A percentile compares a stretch with the other conserved stretches of the same genome.
These are phyloP conservation scores for Glebionis coronaria DNA, from an alignment of 129 eudicot genomes.

Conservation along the genomic window DNA sequence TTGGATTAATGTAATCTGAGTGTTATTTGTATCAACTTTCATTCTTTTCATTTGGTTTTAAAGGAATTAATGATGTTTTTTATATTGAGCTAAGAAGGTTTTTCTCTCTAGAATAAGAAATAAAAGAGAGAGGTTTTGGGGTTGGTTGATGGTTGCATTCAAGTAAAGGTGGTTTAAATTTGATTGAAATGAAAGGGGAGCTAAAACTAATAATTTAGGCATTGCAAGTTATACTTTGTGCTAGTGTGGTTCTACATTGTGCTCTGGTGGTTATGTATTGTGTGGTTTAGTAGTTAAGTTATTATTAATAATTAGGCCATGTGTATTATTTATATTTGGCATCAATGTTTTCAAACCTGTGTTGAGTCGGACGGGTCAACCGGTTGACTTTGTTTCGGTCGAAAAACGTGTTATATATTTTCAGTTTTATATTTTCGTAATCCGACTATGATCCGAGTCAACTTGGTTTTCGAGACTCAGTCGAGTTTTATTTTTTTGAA, in stretches of 20 bases:
- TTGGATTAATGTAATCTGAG: conserved; percentile 24
- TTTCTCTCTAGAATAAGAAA: conserved; percentile 6
- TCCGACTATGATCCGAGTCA: too few species aligned
- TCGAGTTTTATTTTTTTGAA: too few species aligned
- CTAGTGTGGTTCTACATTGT: neutral
- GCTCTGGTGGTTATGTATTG: neutral
- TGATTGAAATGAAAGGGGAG: conserved; percentile 8
- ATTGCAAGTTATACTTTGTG: neutral
- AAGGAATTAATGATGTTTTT: neutral
- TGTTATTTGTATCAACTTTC: conserved; percentile 25
- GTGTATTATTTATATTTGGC: neutral
- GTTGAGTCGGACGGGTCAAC: too few species aligned
- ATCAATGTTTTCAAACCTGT: too few species aligned
- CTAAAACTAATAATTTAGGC: neutral
- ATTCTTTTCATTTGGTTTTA: conserved; percentile 36
- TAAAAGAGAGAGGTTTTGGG: conserved; percentile 5
- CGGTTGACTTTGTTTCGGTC: too few species aligned
- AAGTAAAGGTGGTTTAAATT: conserved; percentile 21
- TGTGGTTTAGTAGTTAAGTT: neutral
- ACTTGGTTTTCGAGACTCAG: too few species aligned
- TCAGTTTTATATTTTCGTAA: too few species aligned
- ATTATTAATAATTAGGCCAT: neutral
- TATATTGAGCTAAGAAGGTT: neutral
- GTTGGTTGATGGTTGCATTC: conserved; percentile 28
- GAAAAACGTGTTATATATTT: too few species aligned